Evolutionary conservation across 768 basidiomycete species (phyloP), one percentile per base, ranked within the genome.

Genomic region (Pleurotus salmoneostramineus): DNA sequence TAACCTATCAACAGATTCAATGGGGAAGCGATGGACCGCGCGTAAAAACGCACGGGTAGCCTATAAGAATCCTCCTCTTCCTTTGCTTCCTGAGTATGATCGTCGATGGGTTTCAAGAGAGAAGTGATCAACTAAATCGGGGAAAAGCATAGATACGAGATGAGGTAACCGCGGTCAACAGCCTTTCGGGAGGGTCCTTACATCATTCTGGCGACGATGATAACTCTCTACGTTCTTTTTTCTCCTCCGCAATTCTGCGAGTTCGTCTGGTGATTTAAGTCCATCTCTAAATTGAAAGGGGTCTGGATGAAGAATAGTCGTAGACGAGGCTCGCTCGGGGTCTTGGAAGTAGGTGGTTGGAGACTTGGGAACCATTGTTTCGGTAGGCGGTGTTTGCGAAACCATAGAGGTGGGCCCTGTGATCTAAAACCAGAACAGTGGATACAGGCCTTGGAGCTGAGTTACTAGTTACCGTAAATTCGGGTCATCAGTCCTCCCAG

Each of bases 21-120:
- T 27, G 21, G 21, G 21, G 21, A 27, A 27, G 21, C 21, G 21
- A 27, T 27, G 21, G 21, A 27, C 21, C 21, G 21, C 21, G 21
- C 21, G 21, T 27, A 27, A 37, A 52, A 6, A 71, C 83, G 59
- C 64, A 91, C 91, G 12, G 87, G 78, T 49, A 91, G 64, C 14
- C 89, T 85, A 37, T 81, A 75, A 34, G 79, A 78, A 37, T 88
- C 83, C 67, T 88, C 88, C 34, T 85, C 83, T 8, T 80, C 77
- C 59, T 77, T 81, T 11, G 93, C 93, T 63, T 95, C 91, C 52
- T 83, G 81, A 0, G 92, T 92, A 65, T 94, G 90, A 36, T 88
- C 85, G 32, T 93, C 89, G 82, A 98, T 88, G 0, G 93, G 83
- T 70, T 95, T 97, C 42, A 98, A 79, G 59, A 97, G 72, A 17